Percentiles rank a stretch among this genome's conserved stretches.
These are phyloP conservation scores for Talaromyces sp. DNA, from an alignment of 2,329 filamentous ascomycete genomes.

Conservation along the genomic window DNA sequence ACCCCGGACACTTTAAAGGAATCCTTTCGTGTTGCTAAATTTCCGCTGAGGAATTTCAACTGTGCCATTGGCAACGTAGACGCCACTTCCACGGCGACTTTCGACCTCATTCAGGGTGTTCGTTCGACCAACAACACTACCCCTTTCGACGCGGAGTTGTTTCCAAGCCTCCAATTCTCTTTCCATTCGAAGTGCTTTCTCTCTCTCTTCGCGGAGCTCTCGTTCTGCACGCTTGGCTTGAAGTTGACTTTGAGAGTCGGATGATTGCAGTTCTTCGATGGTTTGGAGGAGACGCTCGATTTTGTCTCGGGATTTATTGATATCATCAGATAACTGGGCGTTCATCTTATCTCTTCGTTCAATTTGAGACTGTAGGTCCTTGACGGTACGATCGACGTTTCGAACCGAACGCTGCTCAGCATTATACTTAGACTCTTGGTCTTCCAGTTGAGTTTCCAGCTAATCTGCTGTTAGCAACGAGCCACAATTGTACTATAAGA, in stretches of 20 bases:
- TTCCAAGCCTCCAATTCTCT: slow-evolving; percentile 83
- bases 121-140: slow-evolving; percentile 26
- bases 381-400: slow-evolving; percentile 88
- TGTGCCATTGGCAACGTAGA: slow-evolving; percentile 25
- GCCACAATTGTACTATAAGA: background rate
- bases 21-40: slow-evolving; percentile 72
- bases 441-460: slow-evolving; percentile 82
- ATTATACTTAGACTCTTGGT: slow-evolving; percentile 70
- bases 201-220: slow-evolving; percentile 81
- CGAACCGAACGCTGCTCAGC: slow-evolving; percentile 82
- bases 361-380: slow-evolving; percentile 86
- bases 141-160: slow-evolving; percentile 59
- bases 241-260: slow-evolving; percentile 75
- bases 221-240: slow-evolving; percentile 79
- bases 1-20: slow-evolving; percentile 46
- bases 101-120: slow-evolving; percentile 30
- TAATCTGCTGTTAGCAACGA: slow-evolving; percentile 35
- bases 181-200: slow-evolving; percentile 75
- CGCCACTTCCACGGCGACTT: slow-evolving; percentile 34
- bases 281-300: slow-evolving; percentile 80
- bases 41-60: slow-evolving; percentile 59
- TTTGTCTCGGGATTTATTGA: slow-evolving; percentile 81
- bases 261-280: slow-evolving; percentile 89
- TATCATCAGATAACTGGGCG: slow-evolving; percentile 71
- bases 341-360: slow-evolving; percentile 90